phyloP scores from a whole-genome alignment of 2,329 filamentous ascomycete species.

The Laburnicola sp. region DNA sequence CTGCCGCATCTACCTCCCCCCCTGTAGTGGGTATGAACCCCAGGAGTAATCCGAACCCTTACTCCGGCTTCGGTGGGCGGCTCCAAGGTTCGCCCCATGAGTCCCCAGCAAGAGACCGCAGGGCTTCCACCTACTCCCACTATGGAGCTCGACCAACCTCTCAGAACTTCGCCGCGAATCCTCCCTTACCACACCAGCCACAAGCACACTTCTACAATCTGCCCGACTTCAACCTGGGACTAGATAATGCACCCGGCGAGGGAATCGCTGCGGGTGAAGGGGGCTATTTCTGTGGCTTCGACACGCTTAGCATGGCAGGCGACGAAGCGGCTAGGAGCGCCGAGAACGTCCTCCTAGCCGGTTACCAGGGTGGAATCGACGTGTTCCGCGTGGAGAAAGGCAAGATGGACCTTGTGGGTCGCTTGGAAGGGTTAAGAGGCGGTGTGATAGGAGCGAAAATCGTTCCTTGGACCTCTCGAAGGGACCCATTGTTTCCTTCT shows the following conservation, averaged over 20 bases:
- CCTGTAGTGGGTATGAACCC: slow-evolving; percentile 35
- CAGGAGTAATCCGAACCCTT: slow-evolving; percentile 54
- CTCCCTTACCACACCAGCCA: slow-evolving; percentile 73
- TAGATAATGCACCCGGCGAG: slow-evolving; percentile 52
- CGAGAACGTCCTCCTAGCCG: slow-evolving; percentile 72
- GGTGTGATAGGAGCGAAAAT: slow-evolving; percentile 82
- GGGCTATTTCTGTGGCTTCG: slow-evolving; percentile 81
- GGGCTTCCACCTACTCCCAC: slow-evolving; percentile 59
- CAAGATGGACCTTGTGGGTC: slow-evolving; percentile 69
- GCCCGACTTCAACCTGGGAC: slow-evolving; percentile 68
- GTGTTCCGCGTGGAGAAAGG: slow-evolving; percentile 73
- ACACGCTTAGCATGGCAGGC: slow-evolving; percentile 61
- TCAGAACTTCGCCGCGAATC: slow-evolving; percentile 54
- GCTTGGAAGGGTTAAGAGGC: slow-evolving; percentile 76
- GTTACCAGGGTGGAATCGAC: slow-evolving; percentile 78
- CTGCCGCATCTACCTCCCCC: slow-evolving; percentile 46
- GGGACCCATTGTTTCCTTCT: slow-evolving; percentile 56
- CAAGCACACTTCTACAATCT: slow-evolving; percentile 77
- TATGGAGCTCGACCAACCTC: slow-evolving; percentile 47
- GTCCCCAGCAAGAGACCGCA: slow-evolving; percentile 43
- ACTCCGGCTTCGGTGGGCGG: slow-evolving; percentile 48
- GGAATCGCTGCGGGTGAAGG: slow-evolving; percentile 65
- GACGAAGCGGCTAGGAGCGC: slow-evolving; percentile 48
- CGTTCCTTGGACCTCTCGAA: slow-evolving; percentile 66
- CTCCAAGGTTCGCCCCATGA: slow-evolving; percentile 39